Percentiles rank a stretch among this genome's conserved stretches.
Evolutionary conservation across 495 filamentous ascomycete genomes (phyloP).

Genomic region (Elaphomyces granulatus): DNA sequence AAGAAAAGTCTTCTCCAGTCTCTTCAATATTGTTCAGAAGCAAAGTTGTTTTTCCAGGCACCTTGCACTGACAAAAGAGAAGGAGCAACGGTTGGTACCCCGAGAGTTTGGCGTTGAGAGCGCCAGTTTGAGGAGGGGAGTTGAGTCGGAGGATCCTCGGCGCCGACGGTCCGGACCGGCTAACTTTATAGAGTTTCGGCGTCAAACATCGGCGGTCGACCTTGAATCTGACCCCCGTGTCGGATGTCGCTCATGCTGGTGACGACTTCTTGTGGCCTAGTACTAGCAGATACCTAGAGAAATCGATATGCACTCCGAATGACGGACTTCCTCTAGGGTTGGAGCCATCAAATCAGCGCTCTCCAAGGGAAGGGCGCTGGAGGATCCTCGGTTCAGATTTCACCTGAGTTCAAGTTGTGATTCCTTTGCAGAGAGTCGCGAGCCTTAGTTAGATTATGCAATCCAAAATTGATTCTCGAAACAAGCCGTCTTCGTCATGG

Average conservation of each 20-base stretch:
- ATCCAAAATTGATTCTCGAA: constrained; percentile 74
- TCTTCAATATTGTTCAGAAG: too few relatives aligned
- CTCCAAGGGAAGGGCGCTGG: too few relatives aligned
- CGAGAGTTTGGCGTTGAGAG: constrained; percentile 91
- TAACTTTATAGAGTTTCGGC: constrained; percentile 82
- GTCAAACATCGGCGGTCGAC: too few relatives aligned
- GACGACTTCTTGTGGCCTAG: constrained; percentile 90
- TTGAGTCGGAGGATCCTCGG: too few relatives aligned
- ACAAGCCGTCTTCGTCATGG: constrained; percentile 87
- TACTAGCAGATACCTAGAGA: constrained; percentile 78
- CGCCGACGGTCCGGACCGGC: constrained; percentile 84
- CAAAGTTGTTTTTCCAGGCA: too few relatives aligned
- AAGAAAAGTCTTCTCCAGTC: too few relatives aligned
- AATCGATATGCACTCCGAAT: constrained; percentile 91
- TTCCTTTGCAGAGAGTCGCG: constrained; percentile 78
- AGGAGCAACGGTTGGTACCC: constrained; percentile 94
- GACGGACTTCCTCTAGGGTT: constrained; percentile 97
- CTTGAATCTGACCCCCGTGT: constrained; percentile 67
- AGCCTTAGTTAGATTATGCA: constrained; percentile 71
- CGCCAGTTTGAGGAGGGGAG: too few relatives aligned
- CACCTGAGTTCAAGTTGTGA: constrained; percentile 66
- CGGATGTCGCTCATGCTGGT: constrained; percentile 70
- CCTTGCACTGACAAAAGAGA: constrained; percentile 80
- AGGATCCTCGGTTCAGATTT: constrained; percentile 89
- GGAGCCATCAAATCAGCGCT: too few relatives aligned